Conservation (phyloP, 108 stramenopile species). For the Skeletonema tropicum region DNA sequence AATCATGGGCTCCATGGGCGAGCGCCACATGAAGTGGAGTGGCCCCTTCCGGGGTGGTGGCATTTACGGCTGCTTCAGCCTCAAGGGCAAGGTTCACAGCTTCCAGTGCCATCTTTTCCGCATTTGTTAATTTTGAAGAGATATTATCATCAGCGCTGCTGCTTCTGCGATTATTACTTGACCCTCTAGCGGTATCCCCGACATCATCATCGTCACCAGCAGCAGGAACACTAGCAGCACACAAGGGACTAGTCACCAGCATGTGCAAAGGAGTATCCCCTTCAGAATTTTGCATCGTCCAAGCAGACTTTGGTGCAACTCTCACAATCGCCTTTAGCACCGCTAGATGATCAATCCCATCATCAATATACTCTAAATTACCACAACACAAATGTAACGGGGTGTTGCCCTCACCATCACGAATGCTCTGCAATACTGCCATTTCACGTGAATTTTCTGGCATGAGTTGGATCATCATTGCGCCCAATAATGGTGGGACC, state of each 20-base stretch:
- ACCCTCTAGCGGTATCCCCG: not conserved
- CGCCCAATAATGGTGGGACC: slow-evolving; percentile 48
- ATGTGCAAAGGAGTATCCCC: slow-evolving; percentile 68
- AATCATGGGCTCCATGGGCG: slow-evolving; percentile 50
- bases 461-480: slow-evolving; percentile 48
- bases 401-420: slow-evolving; percentile 59
- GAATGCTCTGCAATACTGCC: slow-evolving; percentile 19
- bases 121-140: not conserved
- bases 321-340: slow-evolving; percentile 48
- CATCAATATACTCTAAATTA: slow-evolving; percentile 32
- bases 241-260: slow-evolving; percentile 53
- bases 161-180: not conserved
- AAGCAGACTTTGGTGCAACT: slow-evolving; percentile 41
- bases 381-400: slow-evolving; percentile 61
- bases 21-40: slow-evolving; percentile 63
- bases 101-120: slow-evolving; percentile 2
- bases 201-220: slow-evolving; percentile 4
- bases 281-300: slow-evolving; percentile 51
- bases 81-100: slow-evolving; percentile 20
- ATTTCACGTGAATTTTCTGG: slow-evolving; percentile 32
- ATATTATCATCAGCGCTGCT: slow-evolving; percentile 2
- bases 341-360: slow-evolving; percentile 18
- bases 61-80: slow-evolving; percentile 20
- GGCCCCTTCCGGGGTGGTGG: slow-evolving; percentile 36
- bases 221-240: slow-evolving; percentile 25